Conservation (phyloP, 371 early-diverging fungal species). For the Mortierella sp. region DNA sequence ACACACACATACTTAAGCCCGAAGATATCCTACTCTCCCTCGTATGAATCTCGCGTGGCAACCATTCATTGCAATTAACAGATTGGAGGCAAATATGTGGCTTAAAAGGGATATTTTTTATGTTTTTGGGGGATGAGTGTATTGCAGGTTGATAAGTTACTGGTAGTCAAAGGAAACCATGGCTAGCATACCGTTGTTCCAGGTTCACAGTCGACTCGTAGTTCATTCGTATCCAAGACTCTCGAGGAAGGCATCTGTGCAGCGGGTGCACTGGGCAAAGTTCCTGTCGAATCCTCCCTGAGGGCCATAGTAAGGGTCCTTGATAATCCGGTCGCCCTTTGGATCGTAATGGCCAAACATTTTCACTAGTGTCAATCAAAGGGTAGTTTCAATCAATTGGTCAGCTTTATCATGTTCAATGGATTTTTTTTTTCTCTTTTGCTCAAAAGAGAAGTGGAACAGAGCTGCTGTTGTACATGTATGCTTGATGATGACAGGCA, state of each 20-base stretch:
- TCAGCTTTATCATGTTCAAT: background rate
- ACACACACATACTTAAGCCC: background rate
- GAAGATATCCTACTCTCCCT: background rate
- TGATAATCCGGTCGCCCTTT: slow-evolving; percentile 81
- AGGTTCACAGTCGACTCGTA: no score
- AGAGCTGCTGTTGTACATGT: no score
- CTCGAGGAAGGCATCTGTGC: slow-evolving; percentile 75
- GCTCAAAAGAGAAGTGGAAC: background rate
- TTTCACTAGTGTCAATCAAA: slow-evolving; percentile 56
- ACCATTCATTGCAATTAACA: background rate
- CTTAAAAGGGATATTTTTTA: background rate
- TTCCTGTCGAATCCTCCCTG: slow-evolving; percentile 88
- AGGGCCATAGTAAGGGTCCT: slow-evolving; percentile 94
- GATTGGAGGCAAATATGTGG: slow-evolving; percentile 9
- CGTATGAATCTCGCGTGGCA: background rate
- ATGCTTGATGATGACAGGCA: no score
- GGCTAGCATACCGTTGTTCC: no score
- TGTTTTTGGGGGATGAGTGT: background rate
- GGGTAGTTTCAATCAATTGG: background rate
- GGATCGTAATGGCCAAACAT: slow-evolving; percentile 94
- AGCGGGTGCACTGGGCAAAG: slow-evolving; percentile 86
- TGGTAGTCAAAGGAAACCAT: no score
- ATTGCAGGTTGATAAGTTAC: background rate
- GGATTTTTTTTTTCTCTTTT: background rate
- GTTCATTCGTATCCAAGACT: slow-evolving; percentile 60